Base-by-base conservation (phyloP, 129 eudicot species). In the Pittosporum tobira region DNA sequence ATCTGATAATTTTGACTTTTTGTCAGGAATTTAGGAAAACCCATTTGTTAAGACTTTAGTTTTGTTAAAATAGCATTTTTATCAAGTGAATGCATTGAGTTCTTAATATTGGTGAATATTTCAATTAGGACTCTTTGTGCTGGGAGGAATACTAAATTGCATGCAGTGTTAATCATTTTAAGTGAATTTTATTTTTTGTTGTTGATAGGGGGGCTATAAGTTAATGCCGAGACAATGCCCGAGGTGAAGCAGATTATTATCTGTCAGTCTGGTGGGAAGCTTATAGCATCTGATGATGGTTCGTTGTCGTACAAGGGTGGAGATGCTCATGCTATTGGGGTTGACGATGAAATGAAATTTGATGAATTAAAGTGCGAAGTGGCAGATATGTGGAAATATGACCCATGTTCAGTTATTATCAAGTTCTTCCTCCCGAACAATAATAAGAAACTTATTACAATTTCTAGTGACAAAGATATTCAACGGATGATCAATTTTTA, bases 211-310 rank as follows among this genome's bases (percentile, higher is more conserved):
- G 45, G 37, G n/a, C n/a, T 3, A n/a, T 10, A n/a, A 16, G 30
- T 37, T 55, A 8, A 55, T 55, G 45, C 20, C 43, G 27, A 31
- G 19, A 31, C 8, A 55, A 55, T 55, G 61, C 37, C 13, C 16
- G 31, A 55, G 43, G 44, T 8, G 13, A 62, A 62, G 34, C 40
- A 62, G 8, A 29, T 62, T 62, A 36, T 62, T 25, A 34, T 62
- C 16, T 62, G 67, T 30, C 67, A 62, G 47, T 62, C 67, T 13
- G 67, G 67, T 7, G 67, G 67, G 25, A 10, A 48, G 56, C 52
- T 62, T 30, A 7, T 27, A 25, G 6, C 57, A 0, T 21, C 42
- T 15, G 42, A 19, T n/a, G 67, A 62, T 48, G 67, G 57, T 23
- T 62, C 57, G 0, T 62, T 62, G 34, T 47, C 57, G 2, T 62